A percentile compares a stretch with the other conserved stretches of the same genome.
phyloP scores from a whole-genome alignment of 2,329 filamentous ascomycete genomes.

The Raffaelea ambrosiae region DNA sequence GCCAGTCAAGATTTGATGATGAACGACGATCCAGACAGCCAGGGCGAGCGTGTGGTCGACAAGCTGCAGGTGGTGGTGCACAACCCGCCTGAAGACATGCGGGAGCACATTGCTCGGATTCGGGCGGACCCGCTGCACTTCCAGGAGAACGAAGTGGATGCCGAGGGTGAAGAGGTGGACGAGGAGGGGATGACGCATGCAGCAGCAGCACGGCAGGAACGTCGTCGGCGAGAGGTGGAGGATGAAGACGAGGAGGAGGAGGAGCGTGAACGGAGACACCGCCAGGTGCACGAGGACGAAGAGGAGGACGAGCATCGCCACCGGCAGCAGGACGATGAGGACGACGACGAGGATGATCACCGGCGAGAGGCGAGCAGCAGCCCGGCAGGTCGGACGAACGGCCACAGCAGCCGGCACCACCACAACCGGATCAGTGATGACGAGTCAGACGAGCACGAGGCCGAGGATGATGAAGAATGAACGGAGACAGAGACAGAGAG shows the following conservation, averaged over 20 bases:
- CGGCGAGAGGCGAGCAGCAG: not conserved
- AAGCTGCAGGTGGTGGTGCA: constrained; percentile 46
- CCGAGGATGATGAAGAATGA: constrained; percentile 23
- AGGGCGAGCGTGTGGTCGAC: constrained; percentile 40
- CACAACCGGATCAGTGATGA: constrained; percentile 20
- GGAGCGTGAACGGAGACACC: not conserved
- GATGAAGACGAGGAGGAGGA: not conserved
- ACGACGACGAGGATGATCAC: constrained; percentile 10
- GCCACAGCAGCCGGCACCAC: constrained; percentile 2
- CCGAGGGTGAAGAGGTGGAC: constrained; percentile 17
- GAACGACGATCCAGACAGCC: constrained; percentile 30
- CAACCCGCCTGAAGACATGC: constrained; percentile 46
- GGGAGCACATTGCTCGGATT: constrained; percentile 42
- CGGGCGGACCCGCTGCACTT: constrained; percentile 43
- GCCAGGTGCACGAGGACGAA: too few species aligned
- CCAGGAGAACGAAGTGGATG: constrained; percentile 28
- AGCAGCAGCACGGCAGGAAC: constrained; percentile 8
- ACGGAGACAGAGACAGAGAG: too few species aligned
- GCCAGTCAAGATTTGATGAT: constrained; percentile 12
- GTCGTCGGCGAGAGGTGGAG: too few species aligned
- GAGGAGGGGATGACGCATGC: constrained; percentile 14
- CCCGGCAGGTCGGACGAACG: constrained; percentile 8
- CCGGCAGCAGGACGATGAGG: constrained; percentile 10
- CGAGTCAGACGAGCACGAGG: constrained; percentile 38
- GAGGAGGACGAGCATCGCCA: not conserved